Evolutionary conservation across 2,329 filamentous ascomycete genomes (phyloP).

Genomic region (Neonectria punicea): DNA sequence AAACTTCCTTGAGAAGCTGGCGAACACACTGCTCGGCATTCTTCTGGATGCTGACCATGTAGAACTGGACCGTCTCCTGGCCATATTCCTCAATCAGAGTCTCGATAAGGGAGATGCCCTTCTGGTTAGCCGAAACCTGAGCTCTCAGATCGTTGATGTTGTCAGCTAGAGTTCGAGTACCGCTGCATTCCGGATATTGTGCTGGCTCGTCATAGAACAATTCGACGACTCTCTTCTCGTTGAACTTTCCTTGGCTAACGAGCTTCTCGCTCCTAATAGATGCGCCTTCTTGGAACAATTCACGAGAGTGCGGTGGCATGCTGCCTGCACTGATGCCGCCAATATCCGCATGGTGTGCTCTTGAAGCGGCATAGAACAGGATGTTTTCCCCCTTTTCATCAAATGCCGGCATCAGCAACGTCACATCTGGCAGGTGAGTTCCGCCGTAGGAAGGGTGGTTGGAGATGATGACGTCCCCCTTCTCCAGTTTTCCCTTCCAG

Average conservation of each 20-base stretch:
- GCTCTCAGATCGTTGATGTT: conserved; percentile 87
- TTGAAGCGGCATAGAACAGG: conserved; percentile 83
- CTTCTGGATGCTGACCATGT: conserved; percentile 84
- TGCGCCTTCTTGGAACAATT: conserved; percentile 71
- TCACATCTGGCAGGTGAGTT: conserved; percentile 85
- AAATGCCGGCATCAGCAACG: conserved; percentile 83
- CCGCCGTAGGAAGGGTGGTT: conserved; percentile 88
- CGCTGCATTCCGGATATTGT: conserved; percentile 78
- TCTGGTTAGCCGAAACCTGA: conserved; percentile 85
- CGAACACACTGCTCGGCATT: conserved; percentile 82
- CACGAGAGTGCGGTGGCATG: conserved; percentile 80
- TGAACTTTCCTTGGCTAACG: conserved; percentile 79
- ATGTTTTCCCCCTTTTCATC: conserved; percentile 72
- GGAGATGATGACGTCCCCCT: conserved; percentile 83
- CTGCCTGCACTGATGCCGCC: conserved; percentile 83
- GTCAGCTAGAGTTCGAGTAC: conserved; percentile 80
- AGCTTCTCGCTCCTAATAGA: conserved; percentile 74
- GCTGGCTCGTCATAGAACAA: conserved; percentile 79
- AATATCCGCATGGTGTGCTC: conserved; percentile 87
- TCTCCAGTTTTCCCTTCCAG: conserved; percentile 80
- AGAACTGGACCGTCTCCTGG: conserved; percentile 81
- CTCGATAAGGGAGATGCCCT: conserved; percentile 84
- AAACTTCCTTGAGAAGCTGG: conserved; percentile 76
- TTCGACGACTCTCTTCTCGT: conserved; percentile 80
- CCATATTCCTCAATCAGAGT: conserved; percentile 81